Base-by-base conservation (phyloP, 768 basidiomycete genomes). In the Hypholoma fasciculare region DNA sequence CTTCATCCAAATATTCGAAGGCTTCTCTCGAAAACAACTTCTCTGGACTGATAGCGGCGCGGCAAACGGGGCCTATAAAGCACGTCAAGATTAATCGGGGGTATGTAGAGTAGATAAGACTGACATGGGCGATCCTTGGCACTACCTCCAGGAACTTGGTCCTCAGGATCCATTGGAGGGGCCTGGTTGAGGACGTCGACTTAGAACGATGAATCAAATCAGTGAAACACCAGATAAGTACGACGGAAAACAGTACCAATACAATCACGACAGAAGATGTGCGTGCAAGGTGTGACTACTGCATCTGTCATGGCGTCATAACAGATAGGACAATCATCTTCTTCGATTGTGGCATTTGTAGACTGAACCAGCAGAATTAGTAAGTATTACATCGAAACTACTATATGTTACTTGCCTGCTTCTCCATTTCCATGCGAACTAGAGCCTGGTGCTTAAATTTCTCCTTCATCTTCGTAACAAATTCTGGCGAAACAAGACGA, bases 241-340 rank as follows among this genome's bases (percentile, higher is more conserved):
- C 7, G 14, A 34, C 11, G 12, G 7, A n/a, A 11, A 12, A 9
- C 69, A 77, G 59, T 65, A 82, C 82, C 55, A 27, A 88, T 73
- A 64, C 89, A 90, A 39, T 80, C 78, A 7, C 76, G 74, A 67
- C 89, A 90, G 70, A 87, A 90, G 1, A 78, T 69, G 63, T 90
- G 89, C 1, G 68, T 67, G 63, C 90, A 92, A 0, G 75, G 62
- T 0, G 87, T 88, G 40, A 90, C 67, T 17, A 84, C 73, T 14
- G 85, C 74, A 52, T 84, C 76, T 1, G 75, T 79, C 65, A 83
- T 74, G 3, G 70, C 67, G 56, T 90, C 89, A 58, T 81, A 82
- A 67, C 89, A 90, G 54, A 92, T 82, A 0, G 86, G 79, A 62
- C 90, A 92, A 56, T 87, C 84, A 43, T 85, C 83, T 9, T 78